Conservation (phyloP, 768 basidiomycete species). For the Auriculariales sp. region DNA sequence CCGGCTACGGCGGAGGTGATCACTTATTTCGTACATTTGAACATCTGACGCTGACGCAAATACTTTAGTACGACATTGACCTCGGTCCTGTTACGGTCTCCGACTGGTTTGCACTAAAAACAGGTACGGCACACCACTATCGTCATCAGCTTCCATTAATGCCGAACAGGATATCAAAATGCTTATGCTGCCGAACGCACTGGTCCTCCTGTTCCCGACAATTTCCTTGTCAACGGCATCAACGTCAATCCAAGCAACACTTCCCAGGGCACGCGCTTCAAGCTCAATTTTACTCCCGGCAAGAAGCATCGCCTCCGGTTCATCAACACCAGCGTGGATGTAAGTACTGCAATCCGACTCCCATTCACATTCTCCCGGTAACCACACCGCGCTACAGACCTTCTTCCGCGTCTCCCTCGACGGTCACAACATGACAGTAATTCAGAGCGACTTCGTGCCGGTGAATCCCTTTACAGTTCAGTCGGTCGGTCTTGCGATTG, state of each 20-base stretch:
- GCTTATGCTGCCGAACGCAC: background rate
- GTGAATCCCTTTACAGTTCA: background rate
- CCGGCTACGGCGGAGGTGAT: background rate
- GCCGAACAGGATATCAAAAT: background rate
- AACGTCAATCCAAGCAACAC: background rate
- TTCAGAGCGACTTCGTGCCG: slow-evolving; percentile 1
- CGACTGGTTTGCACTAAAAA: background rate
- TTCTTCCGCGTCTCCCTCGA: slow-evolving; percentile 2
- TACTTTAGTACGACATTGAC: slow-evolving; percentile 10
- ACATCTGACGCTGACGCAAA: background rate
- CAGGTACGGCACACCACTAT: slow-evolving; percentile 23
- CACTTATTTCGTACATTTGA: background rate
- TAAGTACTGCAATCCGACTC: background rate
- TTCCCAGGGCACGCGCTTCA: background rate
- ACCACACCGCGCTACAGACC: background rate
- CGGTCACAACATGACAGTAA: slow-evolving; percentile 1
- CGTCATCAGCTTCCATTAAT: slow-evolving; percentile 79
- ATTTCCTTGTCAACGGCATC: background rate
- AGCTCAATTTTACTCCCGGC: slow-evolving; percentile 1
- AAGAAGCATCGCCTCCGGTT: slow-evolving; percentile 3
- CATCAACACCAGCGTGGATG: slow-evolving; percentile 2
- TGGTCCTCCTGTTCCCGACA: background rate
- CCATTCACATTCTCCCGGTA: background rate
- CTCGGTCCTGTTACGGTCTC: background rate
- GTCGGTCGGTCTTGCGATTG: background rate